Percentiles rank a stretch among this genome's conserved stretches.
These are phyloP conservation scores for Schizonepeta tenuifolia DNA, from an alignment of 257 asterid species.

Conservation along the genomic window DNA sequence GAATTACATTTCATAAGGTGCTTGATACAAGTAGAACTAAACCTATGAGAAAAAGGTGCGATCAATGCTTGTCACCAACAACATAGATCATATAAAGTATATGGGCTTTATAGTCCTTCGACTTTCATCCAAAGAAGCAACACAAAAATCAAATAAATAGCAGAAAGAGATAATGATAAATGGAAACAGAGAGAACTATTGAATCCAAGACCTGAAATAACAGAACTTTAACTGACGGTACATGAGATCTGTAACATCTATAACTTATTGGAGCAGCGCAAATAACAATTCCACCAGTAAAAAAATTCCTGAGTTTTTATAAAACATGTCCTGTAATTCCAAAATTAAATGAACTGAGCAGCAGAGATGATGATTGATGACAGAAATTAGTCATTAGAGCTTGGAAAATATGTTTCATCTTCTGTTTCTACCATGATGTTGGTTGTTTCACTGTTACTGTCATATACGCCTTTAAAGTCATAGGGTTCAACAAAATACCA, in stretches of 20 bases:
- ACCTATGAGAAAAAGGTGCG: background rate
- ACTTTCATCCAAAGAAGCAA: background rate
- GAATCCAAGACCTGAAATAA: background rate
- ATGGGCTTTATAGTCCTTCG: background rate
- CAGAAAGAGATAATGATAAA: background rate
- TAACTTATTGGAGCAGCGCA: constrained; percentile 9
- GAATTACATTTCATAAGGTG: background rate
- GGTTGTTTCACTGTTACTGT: background rate
- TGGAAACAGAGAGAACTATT: background rate
- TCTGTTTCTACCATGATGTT: constrained; percentile 15
- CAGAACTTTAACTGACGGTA: background rate
- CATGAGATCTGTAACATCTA: constrained; percentile 6
- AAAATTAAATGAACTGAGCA: constrained; percentile 10
- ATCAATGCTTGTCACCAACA: constrained; percentile 1
- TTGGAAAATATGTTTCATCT: background rate
- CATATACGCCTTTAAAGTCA: constrained; percentile 4
- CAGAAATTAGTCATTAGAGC: constrained; percentile 15
- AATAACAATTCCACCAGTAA: constrained; percentile 19
- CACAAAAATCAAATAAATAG: background rate
- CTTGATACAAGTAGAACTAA: background rate
- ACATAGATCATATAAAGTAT: background rate
- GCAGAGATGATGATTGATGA: constrained; percentile 19
- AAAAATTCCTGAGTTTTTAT: background rate
- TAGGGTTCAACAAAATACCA: constrained; percentile 14
- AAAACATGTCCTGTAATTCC: constrained; percentile 7